Conservation (phyloP, 1,284 basidiomycete species). For the Sutorius eximius region DNA sequence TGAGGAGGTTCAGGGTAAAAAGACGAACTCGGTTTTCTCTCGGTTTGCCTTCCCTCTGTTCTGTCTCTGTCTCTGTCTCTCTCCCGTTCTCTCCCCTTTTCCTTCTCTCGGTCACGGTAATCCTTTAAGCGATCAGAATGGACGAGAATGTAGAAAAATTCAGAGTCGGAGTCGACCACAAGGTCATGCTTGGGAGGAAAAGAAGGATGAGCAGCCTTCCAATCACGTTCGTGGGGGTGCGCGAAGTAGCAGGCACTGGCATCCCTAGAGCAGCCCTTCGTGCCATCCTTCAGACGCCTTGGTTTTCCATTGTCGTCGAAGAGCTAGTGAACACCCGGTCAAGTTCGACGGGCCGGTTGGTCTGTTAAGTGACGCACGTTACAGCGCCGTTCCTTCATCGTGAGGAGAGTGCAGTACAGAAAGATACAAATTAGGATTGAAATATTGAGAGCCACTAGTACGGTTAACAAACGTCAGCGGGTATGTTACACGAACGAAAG, state of each 20-base stretch:
- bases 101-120: constrained; percentile 13
- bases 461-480: not conserved
- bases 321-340: constrained; percentile 16
- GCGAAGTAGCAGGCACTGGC: constrained; percentile 27
- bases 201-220: constrained; percentile 27
- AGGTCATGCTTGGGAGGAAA: constrained; percentile 21
- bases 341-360: constrained; percentile 4
- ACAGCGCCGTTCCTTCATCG: constrained; percentile 28
- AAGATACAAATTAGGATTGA: not conserved
- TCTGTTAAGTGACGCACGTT: constrained; percentile 27
- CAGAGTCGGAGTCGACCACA: constrained; percentile 25
- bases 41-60: not conserved
- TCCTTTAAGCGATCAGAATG: constrained; percentile 14
- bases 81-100: constrained; percentile 6
- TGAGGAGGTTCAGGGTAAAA: constrained; percentile 7
- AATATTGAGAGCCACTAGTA: not conserved
- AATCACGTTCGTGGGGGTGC: constrained; percentile 31
- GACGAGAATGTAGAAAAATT: constrained; percentile 23
- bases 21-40: constrained; percentile 13
- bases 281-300: constrained; percentile 23
- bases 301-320: constrained; percentile 31
- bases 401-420: not conserved
- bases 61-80: not conserved
- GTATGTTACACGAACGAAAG: constrained; percentile 23
- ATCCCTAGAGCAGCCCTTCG: constrained; percentile 22